Evolutionary conservation across 495 filamentous ascomycete species (phyloP).

Genomic region (Neurospora terricola): DNA sequence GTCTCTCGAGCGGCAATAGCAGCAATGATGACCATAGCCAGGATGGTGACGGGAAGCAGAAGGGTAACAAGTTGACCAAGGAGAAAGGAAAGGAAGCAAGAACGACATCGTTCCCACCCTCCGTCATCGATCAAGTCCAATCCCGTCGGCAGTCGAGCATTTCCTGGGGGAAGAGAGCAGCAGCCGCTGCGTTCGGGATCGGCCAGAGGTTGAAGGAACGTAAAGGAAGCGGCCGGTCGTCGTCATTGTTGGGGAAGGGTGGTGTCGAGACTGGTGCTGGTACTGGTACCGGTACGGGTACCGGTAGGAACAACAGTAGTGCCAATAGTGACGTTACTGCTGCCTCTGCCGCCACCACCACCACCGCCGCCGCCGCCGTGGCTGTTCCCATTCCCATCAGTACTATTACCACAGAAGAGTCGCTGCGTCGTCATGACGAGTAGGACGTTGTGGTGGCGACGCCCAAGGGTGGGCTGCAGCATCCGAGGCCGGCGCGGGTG

Average conservation of each 20-base stretch:
- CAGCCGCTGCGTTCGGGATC: conserved; percentile 13
- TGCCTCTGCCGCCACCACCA: too few relatives aligned
- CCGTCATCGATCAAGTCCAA: not conserved
- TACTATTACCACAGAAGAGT: not conserved
- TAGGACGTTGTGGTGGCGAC: conserved; percentile 13
- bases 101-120: not conserved
- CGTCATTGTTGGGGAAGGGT: not conserved
- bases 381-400: not conserved
- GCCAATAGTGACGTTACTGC: not conserved
- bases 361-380: not conserved
- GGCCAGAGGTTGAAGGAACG: conserved; percentile 11
- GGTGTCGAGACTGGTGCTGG: not conserved
- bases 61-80: conserved; percentile 1
- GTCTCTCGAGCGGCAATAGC: not conserved
- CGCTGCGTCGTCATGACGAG: not conserved
- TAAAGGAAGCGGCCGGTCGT: not conserved
- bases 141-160: not conserved
- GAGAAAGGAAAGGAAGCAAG: not conserved
- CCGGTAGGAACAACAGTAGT: not conserved
- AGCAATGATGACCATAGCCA: not conserved
- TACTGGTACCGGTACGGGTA: not conserved
- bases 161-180: conserved; percentile 15
- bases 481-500: conserved; percentile 25
- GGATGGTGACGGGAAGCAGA: conserved; percentile 3
- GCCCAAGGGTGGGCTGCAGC: conserved; percentile 19